phyloP scores from a whole-genome alignment of 2,329 filamentous ascomycete species.

The Exophiala lecanii-corni region DNA sequence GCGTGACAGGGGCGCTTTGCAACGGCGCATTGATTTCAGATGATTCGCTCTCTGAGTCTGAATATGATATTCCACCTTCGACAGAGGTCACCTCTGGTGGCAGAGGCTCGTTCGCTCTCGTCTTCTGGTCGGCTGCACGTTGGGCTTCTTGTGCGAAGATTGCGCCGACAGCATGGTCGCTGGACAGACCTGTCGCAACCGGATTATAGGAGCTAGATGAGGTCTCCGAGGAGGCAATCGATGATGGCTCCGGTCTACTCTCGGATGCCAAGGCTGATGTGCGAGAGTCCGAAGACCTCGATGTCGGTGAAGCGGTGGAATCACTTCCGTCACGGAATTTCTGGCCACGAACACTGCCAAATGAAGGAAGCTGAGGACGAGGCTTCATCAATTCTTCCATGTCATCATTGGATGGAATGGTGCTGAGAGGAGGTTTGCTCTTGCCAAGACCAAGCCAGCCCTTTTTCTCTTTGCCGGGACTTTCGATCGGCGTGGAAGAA shows the following conservation, averaged over 20 bases:
- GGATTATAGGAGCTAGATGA: conserved; percentile 34
- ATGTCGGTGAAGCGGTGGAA: not conserved
- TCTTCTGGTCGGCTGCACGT: conserved; percentile 19
- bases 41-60: conserved; percentile 46
- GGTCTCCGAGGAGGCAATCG: conserved; percentile 29
- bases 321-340: conserved; percentile 27
- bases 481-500: conserved; percentile 32
- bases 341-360: conserved; percentile 57
- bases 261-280: conserved; percentile 5
- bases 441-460: conserved; percentile 36
- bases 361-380: conserved; percentile 55
- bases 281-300: conserved; percentile 26
- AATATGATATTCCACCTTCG: conserved; percentile 61
- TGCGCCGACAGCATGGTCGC: conserved; percentile 49
- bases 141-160: conserved; percentile 45
- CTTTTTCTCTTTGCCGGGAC: conserved; percentile 32
- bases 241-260: conserved; percentile 6
- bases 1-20: not conserved
- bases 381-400: conserved; percentile 55
- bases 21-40: conserved; percentile 11
- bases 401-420: conserved; percentile 41
- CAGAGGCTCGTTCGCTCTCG: conserved; percentile 54
- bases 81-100: conserved; percentile 67
- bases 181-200: conserved; percentile 35
- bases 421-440: conserved; percentile 30